A percentile compares a stretch with the other conserved stretches of the same genome.
Evolutionary conservation across 1,139 yeast species (phyloP).

Genomic region (Diutina siamensis): DNA sequence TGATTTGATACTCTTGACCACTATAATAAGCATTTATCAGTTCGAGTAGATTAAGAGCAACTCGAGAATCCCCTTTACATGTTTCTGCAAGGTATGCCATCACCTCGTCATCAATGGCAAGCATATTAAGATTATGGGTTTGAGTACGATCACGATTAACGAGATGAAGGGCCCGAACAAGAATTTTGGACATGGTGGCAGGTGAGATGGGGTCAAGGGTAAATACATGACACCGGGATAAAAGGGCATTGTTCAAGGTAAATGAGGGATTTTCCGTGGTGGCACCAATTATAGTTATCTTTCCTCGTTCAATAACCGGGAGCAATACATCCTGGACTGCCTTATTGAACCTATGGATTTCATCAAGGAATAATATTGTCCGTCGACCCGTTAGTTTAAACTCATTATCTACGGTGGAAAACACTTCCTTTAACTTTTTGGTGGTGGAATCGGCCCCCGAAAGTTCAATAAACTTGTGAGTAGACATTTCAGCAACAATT

Average conservation of each 20-base stretch:
- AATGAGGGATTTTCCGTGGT: constrained; percentile 97
- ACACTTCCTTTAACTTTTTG: constrained; percentile 56
- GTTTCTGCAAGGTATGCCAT: constrained; percentile 60
- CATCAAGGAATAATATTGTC: constrained; percentile 82
- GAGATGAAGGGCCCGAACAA: constrained; percentile 51
- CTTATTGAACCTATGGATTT: constrained; percentile 83
- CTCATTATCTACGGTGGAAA: constrained; percentile 65
- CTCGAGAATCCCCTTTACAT: constrained; percentile 86
- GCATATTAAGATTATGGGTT: constrained; percentile 26
- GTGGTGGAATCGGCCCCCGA: constrained; percentile 79
- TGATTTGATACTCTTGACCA: constrained; percentile 18
- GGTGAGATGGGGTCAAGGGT: constrained; percentile 53
- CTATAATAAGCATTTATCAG: constrained; percentile 33
- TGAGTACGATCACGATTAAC: constrained; percentile 46
- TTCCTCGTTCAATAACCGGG: constrained; percentile 62
- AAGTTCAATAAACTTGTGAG: constrained; percentile 58
- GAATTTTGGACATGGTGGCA: constrained; percentile 45
- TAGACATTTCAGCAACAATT: constrained; percentile 44
- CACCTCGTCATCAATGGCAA: constrained; percentile 45
- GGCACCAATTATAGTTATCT: constrained; percentile 71
- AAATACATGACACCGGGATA: constrained; percentile 83
- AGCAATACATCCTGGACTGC: constrained; percentile 80
- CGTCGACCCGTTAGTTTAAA: constrained; percentile 50
- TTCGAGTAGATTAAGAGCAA: constrained; percentile 67
- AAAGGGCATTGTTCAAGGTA: constrained; percentile 73